A percentile compares a stretch with the other conserved stretches of the same genome.
Conservation (phyloP, 2,329 filamentous ascomycete genomes). For the Claviceps monticola region DNA sequence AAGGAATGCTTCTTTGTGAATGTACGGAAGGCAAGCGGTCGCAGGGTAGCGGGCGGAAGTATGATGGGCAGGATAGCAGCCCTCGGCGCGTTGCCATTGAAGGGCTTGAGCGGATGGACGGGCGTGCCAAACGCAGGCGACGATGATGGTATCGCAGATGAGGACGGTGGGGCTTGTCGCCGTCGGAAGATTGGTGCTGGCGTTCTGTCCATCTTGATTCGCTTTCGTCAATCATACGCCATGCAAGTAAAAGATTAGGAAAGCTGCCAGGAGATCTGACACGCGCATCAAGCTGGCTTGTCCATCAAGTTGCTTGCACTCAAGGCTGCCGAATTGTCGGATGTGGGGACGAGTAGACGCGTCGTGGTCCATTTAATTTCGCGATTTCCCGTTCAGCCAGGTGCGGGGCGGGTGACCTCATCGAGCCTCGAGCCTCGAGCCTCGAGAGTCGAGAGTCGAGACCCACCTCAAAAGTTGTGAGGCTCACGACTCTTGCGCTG, state of each 20-base stretch:
- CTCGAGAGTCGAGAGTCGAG: background rate
- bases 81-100: slow-evolving; percentile 37
- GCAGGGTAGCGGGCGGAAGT: slow-evolving; percentile 71
- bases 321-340: background rate
- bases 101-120: slow-evolving; percentile 59
- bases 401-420: slow-evolving; percentile 19
- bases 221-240: too few relatives aligned
- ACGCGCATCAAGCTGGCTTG: background rate
- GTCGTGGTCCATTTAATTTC: slow-evolving; percentile 20
- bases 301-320: background rate
- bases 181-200: slow-evolving; percentile 25
- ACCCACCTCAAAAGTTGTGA: background rate
- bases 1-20: slow-evolving; percentile 97
- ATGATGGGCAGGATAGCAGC: slow-evolving; percentile 73
- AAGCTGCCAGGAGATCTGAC: background rate
- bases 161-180: slow-evolving; percentile 19
- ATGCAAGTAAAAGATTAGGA: too few relatives aligned
- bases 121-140: slow-evolving; percentile 86
- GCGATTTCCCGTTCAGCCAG: slow-evolving; percentile 7
- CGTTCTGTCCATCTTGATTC: slow-evolving; percentile 22
- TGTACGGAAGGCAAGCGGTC: slow-evolving; percentile 84
- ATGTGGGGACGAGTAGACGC: background rate
- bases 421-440: slow-evolving; percentile 8
- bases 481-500: background rate
- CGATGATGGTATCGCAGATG: slow-evolving; percentile 65